Conservation (phyloP, 208 protist genomes). For the Crithidia thermophila region DNA sequence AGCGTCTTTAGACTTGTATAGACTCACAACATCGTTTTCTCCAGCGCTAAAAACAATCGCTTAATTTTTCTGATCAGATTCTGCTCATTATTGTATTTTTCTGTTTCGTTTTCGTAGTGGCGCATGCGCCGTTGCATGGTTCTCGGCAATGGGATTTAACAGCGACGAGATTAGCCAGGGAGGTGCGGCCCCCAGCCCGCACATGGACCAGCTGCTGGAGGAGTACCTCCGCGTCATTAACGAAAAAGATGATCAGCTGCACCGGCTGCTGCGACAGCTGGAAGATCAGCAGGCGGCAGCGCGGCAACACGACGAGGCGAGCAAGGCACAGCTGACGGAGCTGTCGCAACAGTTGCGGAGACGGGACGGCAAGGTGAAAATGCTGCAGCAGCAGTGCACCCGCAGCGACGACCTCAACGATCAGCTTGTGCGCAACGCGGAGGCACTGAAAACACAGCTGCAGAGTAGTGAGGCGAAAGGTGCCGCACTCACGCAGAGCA, state of each 20-base stretch:
- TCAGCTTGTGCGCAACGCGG: conserved; percentile 38
- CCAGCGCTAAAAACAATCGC: no score
- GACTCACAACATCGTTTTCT: no score
- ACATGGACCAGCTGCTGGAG: conserved; percentile 78
- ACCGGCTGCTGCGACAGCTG: conserved; percentile 49
- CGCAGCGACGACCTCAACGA: conserved; percentile 39
- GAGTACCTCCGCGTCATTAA: conserved; percentile 91
- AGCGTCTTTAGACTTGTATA: no score
- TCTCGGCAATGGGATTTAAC: no score
- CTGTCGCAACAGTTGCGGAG: conserved; percentile 25
- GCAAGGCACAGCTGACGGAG: conserved; percentile 23
- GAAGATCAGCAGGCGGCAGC: conserved; percentile 44
- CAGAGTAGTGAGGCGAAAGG: conserved; percentile 16
- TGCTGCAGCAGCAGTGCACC: conserved; percentile 26
- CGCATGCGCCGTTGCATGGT: not conserved
- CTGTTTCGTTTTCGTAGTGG: not conserved
- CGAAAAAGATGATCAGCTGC: conserved; percentile 82
- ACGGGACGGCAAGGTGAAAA: conserved; percentile 25
- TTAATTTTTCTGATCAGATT: no score
- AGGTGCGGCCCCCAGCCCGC: conserved; percentile 3
- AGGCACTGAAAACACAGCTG: conserved; percentile 40
- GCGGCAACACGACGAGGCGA: conserved; percentile 34
- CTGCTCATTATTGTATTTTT: conserved; percentile 14
- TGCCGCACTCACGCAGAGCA: not conserved
- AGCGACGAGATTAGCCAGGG: no score